Percentiles rank a stretch among this genome's conserved stretches.
phyloP scores from a whole-genome alignment of 495 filamentous ascomycete genomes.

The Hyaloscypha hepaticicola region DNA sequence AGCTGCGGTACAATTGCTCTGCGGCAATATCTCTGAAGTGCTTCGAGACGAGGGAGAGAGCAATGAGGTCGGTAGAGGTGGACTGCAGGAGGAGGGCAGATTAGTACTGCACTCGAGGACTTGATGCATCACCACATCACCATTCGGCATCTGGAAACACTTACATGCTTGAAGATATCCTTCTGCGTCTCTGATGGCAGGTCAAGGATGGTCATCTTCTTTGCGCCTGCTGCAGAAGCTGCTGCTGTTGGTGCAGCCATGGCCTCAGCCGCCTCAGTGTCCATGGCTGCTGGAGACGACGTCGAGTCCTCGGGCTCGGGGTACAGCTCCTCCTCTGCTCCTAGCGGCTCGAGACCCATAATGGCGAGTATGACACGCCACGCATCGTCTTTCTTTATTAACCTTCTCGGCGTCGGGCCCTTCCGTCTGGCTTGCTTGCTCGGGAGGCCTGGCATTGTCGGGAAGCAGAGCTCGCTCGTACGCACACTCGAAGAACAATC shows the following conservation, averaged over 20 bases:
- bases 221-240: neutral
- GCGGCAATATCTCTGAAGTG: slow-evolving; percentile 56
- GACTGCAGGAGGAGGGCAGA: slow-evolving; percentile 31
- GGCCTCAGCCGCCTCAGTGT: neutral
- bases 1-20: slow-evolving; percentile 55
- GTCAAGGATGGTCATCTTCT: slow-evolving; percentile 35
- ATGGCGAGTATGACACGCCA: slow-evolving; percentile 14
- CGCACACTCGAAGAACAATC: neutral
- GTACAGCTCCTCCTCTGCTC: neutral
- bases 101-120: neutral
- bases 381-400: slow-evolving; percentile 10
- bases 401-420: slow-evolving; percentile 10
- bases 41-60: slow-evolving; percentile 52
- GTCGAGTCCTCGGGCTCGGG: neutral
- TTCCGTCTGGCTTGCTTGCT: slow-evolving; percentile 15
- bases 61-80: slow-evolving; percentile 47
- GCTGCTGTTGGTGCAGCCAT: neutral
- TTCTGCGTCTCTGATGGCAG: slow-evolving; percentile 52
- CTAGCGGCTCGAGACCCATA: slow-evolving; percentile 19
- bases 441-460: slow-evolving; percentile 14
- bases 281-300: neutral
- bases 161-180: slow-evolving; percentile 49
- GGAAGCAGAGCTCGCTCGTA: neutral
- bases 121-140: neutral
- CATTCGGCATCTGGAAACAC: slow-evolving; percentile 16